Base-by-base conservation (phyloP, 2,329 filamentous ascomycete species). In the Claviceps humidiphila region DNA sequence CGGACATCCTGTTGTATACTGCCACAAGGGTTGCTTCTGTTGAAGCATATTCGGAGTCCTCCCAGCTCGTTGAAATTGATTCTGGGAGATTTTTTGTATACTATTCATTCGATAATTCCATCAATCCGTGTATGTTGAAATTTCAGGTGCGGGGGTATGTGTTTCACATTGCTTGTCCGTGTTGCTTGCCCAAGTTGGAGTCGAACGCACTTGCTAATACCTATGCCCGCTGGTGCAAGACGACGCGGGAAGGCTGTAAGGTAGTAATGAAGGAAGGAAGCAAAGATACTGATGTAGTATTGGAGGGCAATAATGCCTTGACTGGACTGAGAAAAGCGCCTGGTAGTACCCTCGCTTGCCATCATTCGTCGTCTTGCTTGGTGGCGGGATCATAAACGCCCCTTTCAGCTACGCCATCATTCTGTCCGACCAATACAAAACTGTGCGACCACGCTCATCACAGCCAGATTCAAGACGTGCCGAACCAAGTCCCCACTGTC, bases 21-120 rank as follows among this genome's bases (percentile, higher is more conserved):
- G 30, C 30, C 30, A 34, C 30, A 34, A 34, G 30, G 9, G 30
- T 38, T 24, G 38, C 17, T 48, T 39, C 17, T 26, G 8, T 34
- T 11, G 9, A 34, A 34, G 9, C 30, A 11, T 34, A 34, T 34
- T 34, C 4, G 30, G 30, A 34, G 30, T 34, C 30, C 9, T 11
- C 11, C 30, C 30, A 34, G 30, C 30, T 11, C 30, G 30, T 45
- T 43, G 20, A 13, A 37, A 48, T 46, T 24, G 49, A 11, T 49
- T 39, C 56, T 58, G 56, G 60, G 57, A 58, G 57, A 58, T 66
- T 63, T 63, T 60, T 61, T 58, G 58, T 55, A 47, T 52, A 61
- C 58, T 39, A 58, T 59, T 65, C 14, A 46, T 49, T 59, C 58
- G 60, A 65, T 64, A 64, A 65, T 64, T 44, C 41, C 47, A 50